Evolutionary conservation across 306 rosid species (phyloP).

Genomic region (Lupinus albus): DNA sequence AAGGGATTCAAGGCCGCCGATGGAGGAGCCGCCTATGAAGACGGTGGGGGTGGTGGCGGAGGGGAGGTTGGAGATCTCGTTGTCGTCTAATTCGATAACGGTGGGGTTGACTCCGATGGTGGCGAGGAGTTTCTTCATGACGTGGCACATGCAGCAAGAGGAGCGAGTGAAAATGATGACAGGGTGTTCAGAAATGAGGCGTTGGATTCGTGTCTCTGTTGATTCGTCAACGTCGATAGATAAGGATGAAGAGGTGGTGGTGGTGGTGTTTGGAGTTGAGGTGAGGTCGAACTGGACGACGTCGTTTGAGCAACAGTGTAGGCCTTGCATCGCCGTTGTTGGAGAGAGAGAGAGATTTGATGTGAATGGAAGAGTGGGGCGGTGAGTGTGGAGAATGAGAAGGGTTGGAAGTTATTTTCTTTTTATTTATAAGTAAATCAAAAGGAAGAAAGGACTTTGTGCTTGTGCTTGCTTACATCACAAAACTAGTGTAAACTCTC

Average conservation of each 20-base stretch:
- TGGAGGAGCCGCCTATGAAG: constrained; percentile 75
- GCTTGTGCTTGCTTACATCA: constrained; percentile 39
- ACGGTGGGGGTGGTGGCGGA: constrained; percentile 64
- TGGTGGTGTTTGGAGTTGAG: constrained; percentile 6
- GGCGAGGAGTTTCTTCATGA: constrained; percentile 94
- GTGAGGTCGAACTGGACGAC: constrained; percentile 61
- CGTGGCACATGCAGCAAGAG: constrained; percentile 99
- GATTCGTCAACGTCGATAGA: constrained; percentile 91
- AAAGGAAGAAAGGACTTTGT: neutral
- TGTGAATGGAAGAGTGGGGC: constrained; percentile 28
- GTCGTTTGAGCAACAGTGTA: constrained; percentile 69
- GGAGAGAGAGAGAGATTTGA: neutral
- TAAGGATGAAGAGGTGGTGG: constrained; percentile 46
- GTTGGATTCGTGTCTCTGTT: constrained; percentile 70
- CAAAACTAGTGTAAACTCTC: constrained; percentile 3
- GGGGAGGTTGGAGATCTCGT: constrained; percentile 81
- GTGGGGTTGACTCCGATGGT: constrained; percentile 90
- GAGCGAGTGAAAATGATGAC: constrained; percentile 86
- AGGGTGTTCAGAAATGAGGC: constrained; percentile 91
- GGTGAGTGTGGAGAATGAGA: neutral
- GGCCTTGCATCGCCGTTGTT: constrained; percentile 70
- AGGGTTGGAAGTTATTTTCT: too few species aligned
- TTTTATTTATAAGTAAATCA: neutral
- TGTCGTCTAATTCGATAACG: constrained; percentile 90
- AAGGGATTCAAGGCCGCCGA: constrained; percentile 92